Evolutionary conservation across 2,329 filamentous ascomycete species (phyloP).

Genomic region (Paecilomyces variotii): DNA sequence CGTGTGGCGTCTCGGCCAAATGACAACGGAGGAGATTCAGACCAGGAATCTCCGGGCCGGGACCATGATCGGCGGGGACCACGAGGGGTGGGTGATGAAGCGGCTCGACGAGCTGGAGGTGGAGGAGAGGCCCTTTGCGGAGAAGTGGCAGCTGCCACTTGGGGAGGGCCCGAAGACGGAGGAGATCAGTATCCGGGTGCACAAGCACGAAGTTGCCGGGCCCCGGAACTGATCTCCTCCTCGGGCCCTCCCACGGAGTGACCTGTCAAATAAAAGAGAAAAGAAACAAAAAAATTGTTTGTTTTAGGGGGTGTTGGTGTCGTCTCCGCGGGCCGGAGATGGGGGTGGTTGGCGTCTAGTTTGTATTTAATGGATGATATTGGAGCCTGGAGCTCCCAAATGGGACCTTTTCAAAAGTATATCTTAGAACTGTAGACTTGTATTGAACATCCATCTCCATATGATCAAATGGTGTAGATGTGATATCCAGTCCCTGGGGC

Average conservation of each 20-base stretch:
- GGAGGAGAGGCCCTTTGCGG: slow-evolving; percentile 8
- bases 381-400: neutral
- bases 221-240: slow-evolving; percentile 11
- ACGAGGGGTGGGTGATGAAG: slow-evolving; percentile 8
- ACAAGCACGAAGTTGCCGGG: slow-evolving; percentile 8
- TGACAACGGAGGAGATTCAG: neutral
- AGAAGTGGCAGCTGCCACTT: slow-evolving; percentile 7
- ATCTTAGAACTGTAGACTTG: neutral
- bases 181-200: slow-evolving; percentile 12
- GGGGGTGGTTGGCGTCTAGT: neutral
- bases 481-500: too few relatives aligned
- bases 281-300: neutral
- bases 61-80: slow-evolving; percentile 7
- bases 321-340: neutral
- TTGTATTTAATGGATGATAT: neutral
- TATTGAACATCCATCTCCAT: neutral
- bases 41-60: slow-evolving; percentile 7
- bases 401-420: neutral
- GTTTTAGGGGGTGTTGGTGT: neutral
- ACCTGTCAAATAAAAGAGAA: neutral
- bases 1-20: slow-evolving; percentile 2
- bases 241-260: neutral
- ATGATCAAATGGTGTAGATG: too few relatives aligned
- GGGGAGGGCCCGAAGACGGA: slow-evolving; percentile 6
- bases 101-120: slow-evolving; percentile 8